A percentile compares a stretch with the other conserved stretches of the same genome.
These are phyloP conservation scores for Phlebiopsis gigantea DNA, from an alignment of 768 basidiomycete species.

Conservation along the genomic window DNA sequence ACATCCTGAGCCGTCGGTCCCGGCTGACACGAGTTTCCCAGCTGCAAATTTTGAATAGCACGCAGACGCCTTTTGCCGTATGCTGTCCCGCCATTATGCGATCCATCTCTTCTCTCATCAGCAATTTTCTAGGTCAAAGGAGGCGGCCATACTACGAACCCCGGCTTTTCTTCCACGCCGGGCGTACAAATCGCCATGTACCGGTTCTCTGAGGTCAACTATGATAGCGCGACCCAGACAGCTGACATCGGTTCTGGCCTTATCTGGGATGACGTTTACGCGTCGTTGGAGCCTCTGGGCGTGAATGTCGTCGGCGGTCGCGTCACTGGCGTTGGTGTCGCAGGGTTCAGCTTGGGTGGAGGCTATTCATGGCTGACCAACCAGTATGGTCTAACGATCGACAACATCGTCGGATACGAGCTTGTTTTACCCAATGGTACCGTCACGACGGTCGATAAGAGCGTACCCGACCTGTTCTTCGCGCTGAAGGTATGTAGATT, in stretches of 20 bases:
- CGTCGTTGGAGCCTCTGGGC: slow-evolving; percentile 40
- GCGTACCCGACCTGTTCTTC: slow-evolving; percentile 37
- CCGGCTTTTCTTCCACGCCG: slow-evolving; percentile 30
- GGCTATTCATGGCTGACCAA: slow-evolving; percentile 65
- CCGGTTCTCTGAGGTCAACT: slow-evolving; percentile 24
- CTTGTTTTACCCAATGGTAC: slow-evolving; percentile 53
- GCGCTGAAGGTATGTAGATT: slow-evolving; percentile 31
- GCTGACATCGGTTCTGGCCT: slow-evolving; percentile 33
- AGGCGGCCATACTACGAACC: slow-evolving; percentile 29
- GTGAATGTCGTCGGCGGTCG: slow-evolving; percentile 58
- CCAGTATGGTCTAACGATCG: slow-evolving; percentile 51
- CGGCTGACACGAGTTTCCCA: slow-evolving; percentile 18
- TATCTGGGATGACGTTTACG: slow-evolving; percentile 68
- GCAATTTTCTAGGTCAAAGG: slow-evolving; percentile 27
- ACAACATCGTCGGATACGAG: slow-evolving; percentile 50
- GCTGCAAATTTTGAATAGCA: slow-evolving; percentile 43
- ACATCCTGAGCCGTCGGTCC: neutral
- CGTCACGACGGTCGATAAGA: slow-evolving; percentile 26
- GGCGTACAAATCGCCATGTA: slow-evolving; percentile 32
- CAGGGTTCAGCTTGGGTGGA: slow-evolving; percentile 43
- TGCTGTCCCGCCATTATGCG: slow-evolving; percentile 9
- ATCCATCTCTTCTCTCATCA: neutral
- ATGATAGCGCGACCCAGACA: slow-evolving; percentile 16
- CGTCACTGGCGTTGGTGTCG: slow-evolving; percentile 40
- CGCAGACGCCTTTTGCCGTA: slow-evolving; percentile 50